These are phyloP conservation scores for Isochrysis galbana DNA, from an alignment of 78 protist species.

Conservation along the genomic window DNA sequence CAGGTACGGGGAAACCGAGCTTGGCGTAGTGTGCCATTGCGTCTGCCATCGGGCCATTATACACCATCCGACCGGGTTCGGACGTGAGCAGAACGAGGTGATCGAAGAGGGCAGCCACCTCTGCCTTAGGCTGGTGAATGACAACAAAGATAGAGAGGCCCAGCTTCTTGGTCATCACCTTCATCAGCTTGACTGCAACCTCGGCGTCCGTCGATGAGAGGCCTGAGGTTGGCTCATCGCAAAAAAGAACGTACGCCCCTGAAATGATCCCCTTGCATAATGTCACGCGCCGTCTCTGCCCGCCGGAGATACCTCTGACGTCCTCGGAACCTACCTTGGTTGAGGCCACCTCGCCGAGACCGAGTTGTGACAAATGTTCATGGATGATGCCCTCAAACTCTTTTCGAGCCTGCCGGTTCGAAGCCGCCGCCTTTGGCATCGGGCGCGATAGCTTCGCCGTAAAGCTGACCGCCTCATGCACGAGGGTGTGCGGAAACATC, in stretches of 20 bases:
- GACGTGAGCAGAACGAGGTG: neutral
- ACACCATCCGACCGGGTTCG: neutral
- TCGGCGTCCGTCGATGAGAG: neutral
- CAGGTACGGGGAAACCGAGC: neutral
- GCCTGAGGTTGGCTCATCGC: conserved; percentile 72
- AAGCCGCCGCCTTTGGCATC: too few species aligned
- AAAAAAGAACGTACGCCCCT: conserved; percentile 36
- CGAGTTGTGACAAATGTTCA: too few species aligned
- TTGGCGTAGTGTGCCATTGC: neutral
- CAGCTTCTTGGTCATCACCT: neutral
- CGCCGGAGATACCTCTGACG: conserved; percentile 71
- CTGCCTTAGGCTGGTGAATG: conserved; percentile 63
- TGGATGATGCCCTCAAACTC: too few species aligned
- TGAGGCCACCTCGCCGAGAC: neutral
- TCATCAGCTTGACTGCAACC: neutral
- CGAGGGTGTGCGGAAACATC: neutral
- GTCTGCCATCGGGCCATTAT: neutral
- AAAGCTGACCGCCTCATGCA: neutral
- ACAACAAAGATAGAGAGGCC: conserved; percentile 57
- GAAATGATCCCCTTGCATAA: conserved; percentile 57
- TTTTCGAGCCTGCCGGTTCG: too few species aligned
- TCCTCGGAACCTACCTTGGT: neutral
- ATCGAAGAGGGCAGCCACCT: conserved; percentile 31
- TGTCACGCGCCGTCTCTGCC: conserved; percentile 75
- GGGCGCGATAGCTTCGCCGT: too few species aligned